Evolutionary conservation across 345 rosid species (phyloP).

Genomic region (Salix viminalis): DNA sequence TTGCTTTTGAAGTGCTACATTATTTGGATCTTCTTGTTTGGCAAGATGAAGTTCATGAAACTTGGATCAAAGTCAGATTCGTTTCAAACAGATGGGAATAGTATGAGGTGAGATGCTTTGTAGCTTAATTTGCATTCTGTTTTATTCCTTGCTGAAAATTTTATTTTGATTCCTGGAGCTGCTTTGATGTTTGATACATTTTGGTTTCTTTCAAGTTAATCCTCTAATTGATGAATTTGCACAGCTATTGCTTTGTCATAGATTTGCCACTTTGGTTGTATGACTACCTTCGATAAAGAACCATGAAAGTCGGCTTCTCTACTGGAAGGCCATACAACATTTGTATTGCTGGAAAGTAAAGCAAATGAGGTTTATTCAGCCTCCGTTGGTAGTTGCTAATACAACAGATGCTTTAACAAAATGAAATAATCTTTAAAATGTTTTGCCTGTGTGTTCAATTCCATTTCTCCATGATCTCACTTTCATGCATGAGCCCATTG

Average conservation of each 20-base stretch:
- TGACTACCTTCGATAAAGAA: not conserved
- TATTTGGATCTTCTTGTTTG: conserved; percentile 19
- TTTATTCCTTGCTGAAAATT: conserved; percentile 1
- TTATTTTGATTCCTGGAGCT: not conserved
- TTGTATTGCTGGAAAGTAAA: not conserved
- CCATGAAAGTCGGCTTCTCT: conserved; percentile 6
- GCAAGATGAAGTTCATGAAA: conserved; percentile 91
- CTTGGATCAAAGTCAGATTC: conserved; percentile 82
- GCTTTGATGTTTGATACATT: conserved; percentile 12
- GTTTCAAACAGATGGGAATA: conserved; percentile 48
- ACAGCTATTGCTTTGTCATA: not conserved
- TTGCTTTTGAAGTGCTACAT: conserved; percentile 12
- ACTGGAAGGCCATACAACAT: not conserved
- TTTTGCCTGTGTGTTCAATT: not conserved
- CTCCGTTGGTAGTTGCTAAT: not conserved
- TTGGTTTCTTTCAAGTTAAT: not conserved
- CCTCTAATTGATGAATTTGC: conserved; percentile 1
- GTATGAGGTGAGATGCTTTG: conserved; percentile 39
- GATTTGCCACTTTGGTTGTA: not conserved
- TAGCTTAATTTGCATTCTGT: not conserved
- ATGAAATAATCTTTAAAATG: not conserved
- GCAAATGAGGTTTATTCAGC: not conserved
- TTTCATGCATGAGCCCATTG: not conserved
- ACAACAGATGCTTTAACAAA: not conserved
- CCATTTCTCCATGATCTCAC: not conserved